phyloP scores from a whole-genome alignment of 495 filamentous ascomycete species.

The Daldinia caldariorum region DNA sequence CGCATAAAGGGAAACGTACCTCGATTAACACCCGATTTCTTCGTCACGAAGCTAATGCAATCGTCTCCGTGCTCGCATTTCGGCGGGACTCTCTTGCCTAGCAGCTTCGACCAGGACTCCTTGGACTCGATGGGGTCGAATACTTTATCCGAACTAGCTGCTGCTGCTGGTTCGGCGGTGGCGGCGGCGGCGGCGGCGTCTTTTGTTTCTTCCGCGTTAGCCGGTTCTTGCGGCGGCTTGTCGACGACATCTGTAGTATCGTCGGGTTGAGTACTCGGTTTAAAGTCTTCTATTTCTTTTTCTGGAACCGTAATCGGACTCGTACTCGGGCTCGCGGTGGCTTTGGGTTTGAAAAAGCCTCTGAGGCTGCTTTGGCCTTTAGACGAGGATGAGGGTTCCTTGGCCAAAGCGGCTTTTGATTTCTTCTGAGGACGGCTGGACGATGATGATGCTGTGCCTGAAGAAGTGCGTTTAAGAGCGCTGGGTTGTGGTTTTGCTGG shows the following conservation, averaged over 20 bases:
- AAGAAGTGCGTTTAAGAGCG: constrained; percentile 50
- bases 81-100: constrained; percentile 77
- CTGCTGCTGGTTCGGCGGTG: too few relatives aligned
- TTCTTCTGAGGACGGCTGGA: constrained; percentile 54
- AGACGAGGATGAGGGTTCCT: constrained; percentile 48
- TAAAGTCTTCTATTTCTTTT: background rate
- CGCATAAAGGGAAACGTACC: constrained; percentile 49
- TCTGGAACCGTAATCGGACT: constrained; percentile 6
- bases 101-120: constrained; percentile 86
- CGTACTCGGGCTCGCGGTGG: constrained; percentile 9
- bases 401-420: constrained; percentile 45
- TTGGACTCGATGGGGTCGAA: constrained; percentile 78
- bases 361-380: constrained; percentile 79
- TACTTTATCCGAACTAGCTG: constrained; percentile 48
- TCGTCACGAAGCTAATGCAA: constrained; percentile 81
- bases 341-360: constrained; percentile 82
- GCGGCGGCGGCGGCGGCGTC: background rate
- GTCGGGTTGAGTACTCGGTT: constrained; percentile 22
- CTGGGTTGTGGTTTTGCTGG: constrained; percentile 35
- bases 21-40: constrained; percentile 85
- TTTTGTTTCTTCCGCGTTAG: constrained; percentile 1
- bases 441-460: constrained; percentile 35
- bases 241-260: constrained; percentile 26
- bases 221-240: constrained; percentile 7
- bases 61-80: constrained; percentile 89